phyloP scores from a whole-genome alignment of 192 early-diverging fungal species.

The Backusella westeae region DNA sequence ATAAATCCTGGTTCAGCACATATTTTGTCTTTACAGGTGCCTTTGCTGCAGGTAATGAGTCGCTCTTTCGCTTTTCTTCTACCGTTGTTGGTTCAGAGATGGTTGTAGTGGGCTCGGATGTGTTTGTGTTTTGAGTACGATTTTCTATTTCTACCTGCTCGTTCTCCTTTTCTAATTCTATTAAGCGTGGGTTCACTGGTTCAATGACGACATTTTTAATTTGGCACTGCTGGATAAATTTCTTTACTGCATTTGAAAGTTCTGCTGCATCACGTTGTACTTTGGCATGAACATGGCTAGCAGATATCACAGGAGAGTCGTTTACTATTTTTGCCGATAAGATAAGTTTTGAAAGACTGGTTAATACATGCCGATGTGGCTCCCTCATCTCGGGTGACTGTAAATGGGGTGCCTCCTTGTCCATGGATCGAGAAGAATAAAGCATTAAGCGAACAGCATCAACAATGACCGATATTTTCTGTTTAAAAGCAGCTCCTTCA shows the following conservation, averaged over 20 bases:
- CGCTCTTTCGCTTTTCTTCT: background rate
- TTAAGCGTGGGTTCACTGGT: constrained; percentile 39
- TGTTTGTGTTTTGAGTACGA: background rate
- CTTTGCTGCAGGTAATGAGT: background rate
- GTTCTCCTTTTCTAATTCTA: constrained; percentile 2
- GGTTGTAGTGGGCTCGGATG: background rate
- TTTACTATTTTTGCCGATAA: constrained; percentile 83
- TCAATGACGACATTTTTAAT: constrained; percentile 36
- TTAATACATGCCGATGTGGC: constrained; percentile 77
- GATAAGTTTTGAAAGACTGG: constrained; percentile 82
- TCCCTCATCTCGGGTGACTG: constrained; percentile 62
- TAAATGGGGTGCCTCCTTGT: constrained; percentile 69
- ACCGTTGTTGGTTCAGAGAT: background rate
- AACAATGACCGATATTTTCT: constrained; percentile 49
- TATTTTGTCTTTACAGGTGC: constrained; percentile 18
- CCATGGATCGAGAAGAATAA: constrained; percentile 71
- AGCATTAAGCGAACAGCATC: constrained; percentile 86
- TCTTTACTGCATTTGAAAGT: constrained; percentile 69
- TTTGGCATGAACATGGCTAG: constrained; percentile 50
- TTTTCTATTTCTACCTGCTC: background rate
- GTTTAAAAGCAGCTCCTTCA: constrained; percentile 7
- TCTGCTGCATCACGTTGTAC: constrained; percentile 80
- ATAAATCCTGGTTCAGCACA: constrained; percentile 26
- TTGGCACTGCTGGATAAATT: constrained; percentile 61
- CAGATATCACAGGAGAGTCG: constrained; percentile 35